phyloP scores from a whole-genome alignment of 768 basidiomycete species.

The Pulveroboletus sp. region DNA sequence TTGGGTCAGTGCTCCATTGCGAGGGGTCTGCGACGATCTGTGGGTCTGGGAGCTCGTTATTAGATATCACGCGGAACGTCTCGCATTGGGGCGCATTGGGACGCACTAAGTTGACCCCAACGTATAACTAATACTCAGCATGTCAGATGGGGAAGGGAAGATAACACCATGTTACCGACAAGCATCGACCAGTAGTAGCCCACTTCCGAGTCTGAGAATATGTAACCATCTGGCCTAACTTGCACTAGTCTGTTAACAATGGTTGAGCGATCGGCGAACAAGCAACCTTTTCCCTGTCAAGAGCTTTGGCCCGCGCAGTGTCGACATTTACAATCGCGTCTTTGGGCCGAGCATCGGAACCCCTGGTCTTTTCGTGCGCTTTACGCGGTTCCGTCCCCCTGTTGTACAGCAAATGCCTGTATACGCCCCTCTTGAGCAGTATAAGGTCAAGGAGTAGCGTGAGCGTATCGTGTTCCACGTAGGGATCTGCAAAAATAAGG shows the following conservation, averaged over 20 bases:
- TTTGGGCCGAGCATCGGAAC: neutral
- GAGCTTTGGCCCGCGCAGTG: neutral
- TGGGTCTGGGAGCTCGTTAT: slow-evolving; percentile 33
- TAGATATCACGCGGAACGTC: neutral
- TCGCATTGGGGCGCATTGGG: slow-evolving; percentile 26
- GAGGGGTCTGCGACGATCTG: slow-evolving; percentile 34
- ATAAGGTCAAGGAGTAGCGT: slow-evolving; percentile 76
- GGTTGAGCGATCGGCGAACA: neutral
- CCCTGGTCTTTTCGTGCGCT: slow-evolving; percentile 22
- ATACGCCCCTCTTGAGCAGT: slow-evolving; percentile 76
- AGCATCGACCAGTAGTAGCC: slow-evolving; percentile 62
- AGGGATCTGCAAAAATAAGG: slow-evolving; percentile 73
- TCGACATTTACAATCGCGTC: neutral
- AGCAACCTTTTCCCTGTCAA: slow-evolving; percentile 26
- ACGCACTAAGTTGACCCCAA: slow-evolving; percentile 66
- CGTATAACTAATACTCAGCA: slow-evolving; percentile 53
- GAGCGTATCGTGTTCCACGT: slow-evolving; percentile 77
- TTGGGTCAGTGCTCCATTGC: slow-evolving; percentile 51
- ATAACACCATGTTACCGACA: slow-evolving; percentile 43
- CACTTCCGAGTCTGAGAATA: slow-evolving; percentile 54
- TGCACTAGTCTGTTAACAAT: slow-evolving; percentile 18
- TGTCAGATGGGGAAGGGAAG: slow-evolving; percentile 2
- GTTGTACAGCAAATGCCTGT: slow-evolving; percentile 78
- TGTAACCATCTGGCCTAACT: slow-evolving; percentile 59
- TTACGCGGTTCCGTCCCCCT: slow-evolving; percentile 62